Conservation (phyloP, 306 rosid species). For the Mimosa pudica region DNA sequence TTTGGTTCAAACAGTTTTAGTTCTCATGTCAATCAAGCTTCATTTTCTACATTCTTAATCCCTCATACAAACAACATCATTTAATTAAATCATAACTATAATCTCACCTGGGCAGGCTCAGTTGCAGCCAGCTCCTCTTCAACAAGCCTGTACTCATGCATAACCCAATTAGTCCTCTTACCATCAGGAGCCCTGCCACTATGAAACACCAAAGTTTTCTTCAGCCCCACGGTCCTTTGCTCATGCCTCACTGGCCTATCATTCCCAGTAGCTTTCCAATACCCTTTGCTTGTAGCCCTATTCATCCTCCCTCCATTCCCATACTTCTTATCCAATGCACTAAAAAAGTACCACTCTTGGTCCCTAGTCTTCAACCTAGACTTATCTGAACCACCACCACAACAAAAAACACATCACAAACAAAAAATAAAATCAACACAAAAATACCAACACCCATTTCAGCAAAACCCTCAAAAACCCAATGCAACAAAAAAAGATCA, state of each 20-base stretch:
- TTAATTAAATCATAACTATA: slow-evolving; percentile 29
- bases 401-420: slow-evolving; percentile 11
- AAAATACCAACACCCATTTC: slow-evolving; percentile 17
- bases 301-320: slow-evolving; percentile 99
- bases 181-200: slow-evolving; percentile 98
- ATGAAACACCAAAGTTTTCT: slow-evolving; percentile 95
- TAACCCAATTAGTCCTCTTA: slow-evolving; percentile 95
- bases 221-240: slow-evolving; percentile 66
- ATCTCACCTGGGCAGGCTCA: slow-evolving; percentile 79
- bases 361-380: slow-evolving; percentile 98
- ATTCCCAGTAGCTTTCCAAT: slow-evolving; percentile 99
- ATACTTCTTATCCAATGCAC: slow-evolving; percentile 96
- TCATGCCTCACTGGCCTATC: slow-evolving; percentile 83
- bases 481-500: not conserved
- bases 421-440: not conserved
- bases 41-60: slow-evolving; percentile 28
- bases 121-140: slow-evolving; percentile 68
- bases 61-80: slow-evolving; percentile 8
- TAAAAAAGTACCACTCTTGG: slow-evolving; percentile 96
- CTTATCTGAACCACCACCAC: slow-evolving; percentile 54
- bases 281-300: slow-evolving; percentile 86
- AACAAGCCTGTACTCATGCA: slow-evolving; percentile 96
- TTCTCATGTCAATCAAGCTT: slow-evolving; percentile 40
- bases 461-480: slow-evolving; percentile 9
- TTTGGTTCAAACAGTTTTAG: slow-evolving; percentile 29